These are phyloP conservation scores for Leishmania braziliensis DNA, from an alignment of 208 protist genomes.

Conservation along the genomic window DNA sequence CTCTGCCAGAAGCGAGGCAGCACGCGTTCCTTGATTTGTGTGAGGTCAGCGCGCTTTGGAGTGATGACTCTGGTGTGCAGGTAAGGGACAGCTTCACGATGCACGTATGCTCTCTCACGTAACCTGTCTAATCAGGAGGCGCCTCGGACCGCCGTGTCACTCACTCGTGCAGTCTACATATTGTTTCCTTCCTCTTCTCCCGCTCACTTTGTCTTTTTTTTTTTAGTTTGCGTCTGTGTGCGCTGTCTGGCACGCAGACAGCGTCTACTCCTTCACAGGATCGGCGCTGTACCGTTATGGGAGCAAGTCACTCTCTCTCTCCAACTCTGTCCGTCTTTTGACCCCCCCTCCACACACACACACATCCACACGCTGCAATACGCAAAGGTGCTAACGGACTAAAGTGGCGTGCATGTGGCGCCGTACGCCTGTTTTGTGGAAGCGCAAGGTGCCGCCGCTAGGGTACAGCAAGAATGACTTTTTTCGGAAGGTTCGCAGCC, in stretches of 20 bases:
- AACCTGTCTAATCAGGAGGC: not conserved
- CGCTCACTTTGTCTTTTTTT: constrained; percentile 5
- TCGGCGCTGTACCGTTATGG: not conserved
- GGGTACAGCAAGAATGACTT: constrained; percentile 77
- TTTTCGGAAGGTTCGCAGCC: constrained; percentile 68
- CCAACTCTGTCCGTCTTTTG: not conserved
- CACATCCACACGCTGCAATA: not conserved
- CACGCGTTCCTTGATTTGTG: not conserved
- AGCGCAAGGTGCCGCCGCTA: constrained; percentile 49
- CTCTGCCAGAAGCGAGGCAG: not conserved
- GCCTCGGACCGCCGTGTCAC: not conserved
- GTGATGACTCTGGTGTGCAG: not conserved
- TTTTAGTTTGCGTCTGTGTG: not conserved
- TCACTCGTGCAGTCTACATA: not conserved
- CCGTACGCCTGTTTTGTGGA: constrained; percentile 27
- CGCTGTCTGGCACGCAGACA: not conserved
- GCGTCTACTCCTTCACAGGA: not conserved
- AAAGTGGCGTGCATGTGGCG: constrained; percentile 36
- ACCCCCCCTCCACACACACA: not conserved
- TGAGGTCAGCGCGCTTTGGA: not conserved
- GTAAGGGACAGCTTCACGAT: not conserved
- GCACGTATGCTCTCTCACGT: not conserved
- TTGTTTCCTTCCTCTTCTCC: not conserved
- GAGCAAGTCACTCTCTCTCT: not conserved
- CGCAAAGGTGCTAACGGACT: not conserved